Evolutionary conservation across 495 filamentous ascomycete genomes (phyloP).

Genomic region (Penicillium bovifimosum): DNA sequence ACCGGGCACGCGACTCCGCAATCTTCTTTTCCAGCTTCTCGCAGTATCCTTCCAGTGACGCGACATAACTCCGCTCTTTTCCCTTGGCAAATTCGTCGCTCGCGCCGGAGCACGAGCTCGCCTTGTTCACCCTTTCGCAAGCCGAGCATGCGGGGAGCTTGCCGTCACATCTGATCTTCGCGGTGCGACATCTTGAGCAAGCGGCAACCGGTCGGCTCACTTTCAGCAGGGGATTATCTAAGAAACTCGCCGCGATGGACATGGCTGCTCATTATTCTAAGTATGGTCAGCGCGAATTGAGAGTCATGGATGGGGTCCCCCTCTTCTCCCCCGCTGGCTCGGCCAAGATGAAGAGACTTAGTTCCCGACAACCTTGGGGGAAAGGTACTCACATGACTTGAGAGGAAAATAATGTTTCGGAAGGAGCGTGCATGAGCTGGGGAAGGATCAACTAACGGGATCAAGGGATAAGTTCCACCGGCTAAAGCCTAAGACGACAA

Average conservation of each 20-base stretch:
- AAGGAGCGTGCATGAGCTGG: not conserved
- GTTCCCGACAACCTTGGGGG: too few relatives aligned
- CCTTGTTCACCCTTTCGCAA: constrained; percentile 78
- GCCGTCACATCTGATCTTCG: constrained; percentile 95
- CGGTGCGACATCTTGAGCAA: constrained; percentile 83
- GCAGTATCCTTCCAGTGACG: constrained; percentile 79
- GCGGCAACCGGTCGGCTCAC: constrained; percentile 90
- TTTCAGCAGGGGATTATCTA: constrained; percentile 74
- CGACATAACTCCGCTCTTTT: constrained; percentile 93
- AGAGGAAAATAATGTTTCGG: not conserved
- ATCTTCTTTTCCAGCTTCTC: constrained; percentile 77
- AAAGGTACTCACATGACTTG: constrained; percentile 1
- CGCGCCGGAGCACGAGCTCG: constrained; percentile 80
- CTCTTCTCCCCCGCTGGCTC: not conserved
- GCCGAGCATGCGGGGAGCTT: constrained; percentile 91
- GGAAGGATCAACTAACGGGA: not conserved
- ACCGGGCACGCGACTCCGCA: constrained; percentile 49
- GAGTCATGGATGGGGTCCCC: not conserved
- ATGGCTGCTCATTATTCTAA: constrained; percentile 15
- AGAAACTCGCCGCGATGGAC: constrained; percentile 31
- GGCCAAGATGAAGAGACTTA: not conserved
- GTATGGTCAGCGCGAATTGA: not conserved
- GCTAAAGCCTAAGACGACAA: too few relatives aligned
- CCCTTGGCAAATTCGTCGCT: constrained; percentile 92
- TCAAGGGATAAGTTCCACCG: too few relatives aligned